phyloP scores from a whole-genome alignment of 225 moss, liverwort and hornwort genomes.

The Pseudoscleropodium purum region DNA sequence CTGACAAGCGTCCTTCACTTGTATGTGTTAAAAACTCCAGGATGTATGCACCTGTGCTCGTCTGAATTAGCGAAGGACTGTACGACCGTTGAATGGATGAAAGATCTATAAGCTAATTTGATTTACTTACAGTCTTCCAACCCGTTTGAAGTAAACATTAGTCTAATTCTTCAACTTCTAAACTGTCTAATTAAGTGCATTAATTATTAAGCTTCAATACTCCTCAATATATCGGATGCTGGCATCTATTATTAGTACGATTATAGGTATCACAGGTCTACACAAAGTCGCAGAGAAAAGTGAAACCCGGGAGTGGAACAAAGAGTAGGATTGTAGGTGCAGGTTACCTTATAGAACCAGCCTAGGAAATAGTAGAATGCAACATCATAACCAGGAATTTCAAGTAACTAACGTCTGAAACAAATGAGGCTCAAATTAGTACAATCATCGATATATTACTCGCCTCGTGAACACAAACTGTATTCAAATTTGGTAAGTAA shows the following conservation, averaged over 20 bases:
- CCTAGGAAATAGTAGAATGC: neutral
- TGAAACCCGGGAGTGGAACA: neutral
- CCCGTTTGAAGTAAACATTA: neutral
- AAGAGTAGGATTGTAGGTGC: neutral
- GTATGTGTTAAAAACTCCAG: neutral
- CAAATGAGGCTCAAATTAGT: neutral
- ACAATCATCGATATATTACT: neutral
- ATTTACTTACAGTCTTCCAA: neutral
- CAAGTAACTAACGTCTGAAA: neutral
- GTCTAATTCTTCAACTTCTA: neutral
- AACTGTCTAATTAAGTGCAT: neutral
- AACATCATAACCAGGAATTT: neutral
- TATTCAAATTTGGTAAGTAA: neutral
- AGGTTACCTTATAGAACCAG: neutral
- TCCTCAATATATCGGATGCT: neutral
- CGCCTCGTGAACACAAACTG: neutral
- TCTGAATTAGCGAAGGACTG: neutral
- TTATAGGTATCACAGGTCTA: neutral
- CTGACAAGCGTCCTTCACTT: neutral
- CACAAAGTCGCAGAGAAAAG: neutral
- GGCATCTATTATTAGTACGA: neutral
- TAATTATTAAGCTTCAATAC: neutral
- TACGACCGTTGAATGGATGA: neutral
- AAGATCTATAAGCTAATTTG: neutral
- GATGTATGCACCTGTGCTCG: neutral